Percentiles rank a stretch among this genome's conserved stretches.
Evolutionary conservation across 208 protist species (phyloP).

Genomic region (Novymonas esmeraldas): DNA sequence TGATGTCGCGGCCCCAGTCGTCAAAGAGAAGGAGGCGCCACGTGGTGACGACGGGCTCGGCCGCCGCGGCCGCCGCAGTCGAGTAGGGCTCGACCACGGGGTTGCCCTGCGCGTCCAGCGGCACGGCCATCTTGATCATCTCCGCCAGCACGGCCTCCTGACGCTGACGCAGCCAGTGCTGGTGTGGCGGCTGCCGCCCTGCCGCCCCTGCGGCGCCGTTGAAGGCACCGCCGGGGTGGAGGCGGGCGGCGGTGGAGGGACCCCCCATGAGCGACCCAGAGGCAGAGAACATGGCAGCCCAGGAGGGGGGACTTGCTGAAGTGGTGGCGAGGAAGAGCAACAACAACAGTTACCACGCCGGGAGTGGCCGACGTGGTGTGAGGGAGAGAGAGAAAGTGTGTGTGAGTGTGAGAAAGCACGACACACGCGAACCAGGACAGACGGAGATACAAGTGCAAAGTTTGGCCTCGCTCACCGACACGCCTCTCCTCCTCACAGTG

Average conservation of each 20-base stretch:
- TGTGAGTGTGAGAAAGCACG: no score
- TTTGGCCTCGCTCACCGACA: no score
- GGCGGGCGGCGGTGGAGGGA: background rate
- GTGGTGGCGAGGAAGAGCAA: background rate
- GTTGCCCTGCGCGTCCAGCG: constrained; percentile 49
- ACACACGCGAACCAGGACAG: no score
- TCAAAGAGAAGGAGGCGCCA: constrained; percentile 93
- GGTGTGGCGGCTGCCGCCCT: constrained; percentile 6
- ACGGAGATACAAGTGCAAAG: no score
- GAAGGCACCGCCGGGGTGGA: constrained; percentile 5
- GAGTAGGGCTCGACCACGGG: constrained; percentile 32
- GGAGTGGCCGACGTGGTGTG: no score
- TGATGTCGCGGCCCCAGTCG: constrained; percentile 85
- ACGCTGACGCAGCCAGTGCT: constrained; percentile 68
- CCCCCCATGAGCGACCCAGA: constrained; percentile 5
- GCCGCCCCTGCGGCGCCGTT: background rate
- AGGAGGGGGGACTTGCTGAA: background rate
- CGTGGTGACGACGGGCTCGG: constrained; percentile 38
- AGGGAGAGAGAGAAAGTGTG: no score
- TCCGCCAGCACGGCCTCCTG: constrained; percentile 67
- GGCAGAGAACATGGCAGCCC: constrained; percentile 7
- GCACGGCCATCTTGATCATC: constrained; percentile 77
- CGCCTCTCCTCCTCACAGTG: no score
- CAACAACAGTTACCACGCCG: no score
- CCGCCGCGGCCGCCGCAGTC: constrained; percentile 17